Conservation (phyloP, 257 asterid species). For the Solanum tarapatanum region DNA sequence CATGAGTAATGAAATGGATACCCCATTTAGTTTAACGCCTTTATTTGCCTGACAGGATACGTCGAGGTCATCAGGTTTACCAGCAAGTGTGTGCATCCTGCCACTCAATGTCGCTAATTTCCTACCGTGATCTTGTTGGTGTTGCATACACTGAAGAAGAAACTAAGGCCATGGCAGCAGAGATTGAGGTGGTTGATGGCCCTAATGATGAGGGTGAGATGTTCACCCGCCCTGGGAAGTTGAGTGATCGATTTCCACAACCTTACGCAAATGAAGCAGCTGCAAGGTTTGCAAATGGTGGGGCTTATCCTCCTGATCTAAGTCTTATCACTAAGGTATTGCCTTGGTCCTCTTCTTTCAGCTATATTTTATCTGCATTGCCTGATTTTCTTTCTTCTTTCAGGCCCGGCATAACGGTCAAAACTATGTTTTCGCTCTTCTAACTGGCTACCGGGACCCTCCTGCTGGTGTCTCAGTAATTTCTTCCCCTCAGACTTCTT, state of each 20-base stretch:
- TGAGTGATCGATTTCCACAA: neutral
- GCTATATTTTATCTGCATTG: neutral
- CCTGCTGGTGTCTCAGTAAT: constrained; percentile 65
- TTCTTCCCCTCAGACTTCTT: neutral
- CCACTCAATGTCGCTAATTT: neutral
- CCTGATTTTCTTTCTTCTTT: neutral
- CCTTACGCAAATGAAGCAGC: neutral
- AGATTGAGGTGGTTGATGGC: neutral
- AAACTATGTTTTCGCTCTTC: constrained; percentile 58
- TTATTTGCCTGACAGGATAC: constrained; percentile 31
- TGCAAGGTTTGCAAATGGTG: neutral
- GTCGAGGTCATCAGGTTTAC: constrained; percentile 36
- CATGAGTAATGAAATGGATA: neutral
- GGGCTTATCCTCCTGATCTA: neutral
- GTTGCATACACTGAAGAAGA: neutral
- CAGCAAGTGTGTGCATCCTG: neutral
- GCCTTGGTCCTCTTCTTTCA: neutral
- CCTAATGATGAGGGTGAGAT: neutral
- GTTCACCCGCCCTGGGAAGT: neutral
- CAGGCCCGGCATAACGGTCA: constrained; percentile 74
- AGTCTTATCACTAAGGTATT: neutral
- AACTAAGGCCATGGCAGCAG: neutral
- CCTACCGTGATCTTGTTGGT: neutral
- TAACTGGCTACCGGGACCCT: constrained; percentile 75
- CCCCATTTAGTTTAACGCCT: neutral